These are phyloP conservation scores for Beauveria caledonica DNA, from an alignment of 2,329 filamentous ascomycete genomes.

Conservation along the genomic window DNA sequence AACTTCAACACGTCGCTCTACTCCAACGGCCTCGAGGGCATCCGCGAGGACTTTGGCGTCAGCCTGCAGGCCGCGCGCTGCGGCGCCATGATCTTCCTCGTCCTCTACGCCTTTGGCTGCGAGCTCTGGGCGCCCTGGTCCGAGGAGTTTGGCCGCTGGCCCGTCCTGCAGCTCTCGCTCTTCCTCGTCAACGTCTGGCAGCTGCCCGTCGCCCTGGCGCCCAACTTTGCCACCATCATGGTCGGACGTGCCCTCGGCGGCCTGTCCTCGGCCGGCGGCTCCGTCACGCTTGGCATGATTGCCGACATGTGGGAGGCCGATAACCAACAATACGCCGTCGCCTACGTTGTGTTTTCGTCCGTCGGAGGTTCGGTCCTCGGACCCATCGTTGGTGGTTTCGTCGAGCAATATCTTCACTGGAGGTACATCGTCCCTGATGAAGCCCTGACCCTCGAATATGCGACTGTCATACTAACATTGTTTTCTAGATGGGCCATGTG, in stretches of 20 bases:
- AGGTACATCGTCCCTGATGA: slow-evolving; percentile 32
- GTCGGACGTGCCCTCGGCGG: slow-evolving; percentile 64
- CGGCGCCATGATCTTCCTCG: slow-evolving; percentile 70
- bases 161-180: slow-evolving; percentile 64
- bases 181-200: slow-evolving; percentile 73
- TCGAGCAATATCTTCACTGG: slow-evolving; percentile 60
- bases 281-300: slow-evolving; percentile 67
- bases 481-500: slow-evolving; percentile 56
- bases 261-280: slow-evolving; percentile 63
- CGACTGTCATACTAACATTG: slow-evolving; percentile 10
- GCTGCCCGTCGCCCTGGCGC: slow-evolving; percentile 61
- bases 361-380: slow-evolving; percentile 70
- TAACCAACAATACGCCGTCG: slow-evolving; percentile 65
- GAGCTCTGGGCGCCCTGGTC: slow-evolving; percentile 85
- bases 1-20: slow-evolving; percentile 72
- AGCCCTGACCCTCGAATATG: neutral
- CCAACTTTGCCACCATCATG: slow-evolving; percentile 63
- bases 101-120: slow-evolving; percentile 77
- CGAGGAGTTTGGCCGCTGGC: slow-evolving; percentile 72
- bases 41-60: slow-evolving; percentile 59
- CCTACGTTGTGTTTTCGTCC: slow-evolving; percentile 70
- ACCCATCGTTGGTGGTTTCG: slow-evolving; percentile 71
- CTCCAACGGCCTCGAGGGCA: slow-evolving; percentile 59
- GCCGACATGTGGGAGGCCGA: slow-evolving; percentile 66
- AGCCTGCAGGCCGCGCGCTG: slow-evolving; percentile 60